Evolutionary conservation across 768 basidiomycete genomes (phyloP), one percentile per base, ranked within the genome.

Genomic region (Amanita fuliginea): DNA sequence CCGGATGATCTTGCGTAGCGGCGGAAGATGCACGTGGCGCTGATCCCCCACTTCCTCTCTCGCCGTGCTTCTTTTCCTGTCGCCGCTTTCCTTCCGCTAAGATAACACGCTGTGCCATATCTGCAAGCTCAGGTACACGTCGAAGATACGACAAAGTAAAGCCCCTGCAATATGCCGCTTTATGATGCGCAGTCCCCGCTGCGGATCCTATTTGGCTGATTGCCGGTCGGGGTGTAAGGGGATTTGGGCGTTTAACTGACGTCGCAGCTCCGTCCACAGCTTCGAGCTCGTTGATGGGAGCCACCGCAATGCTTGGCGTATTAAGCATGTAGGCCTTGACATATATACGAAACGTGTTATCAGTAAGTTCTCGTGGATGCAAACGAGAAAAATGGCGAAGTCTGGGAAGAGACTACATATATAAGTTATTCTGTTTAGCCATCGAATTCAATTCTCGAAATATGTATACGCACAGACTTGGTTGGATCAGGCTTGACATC

Each of bases 261-360:
- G 53, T 52, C 9, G 54, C 41, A 8, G 53, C n/a, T 19, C 53
- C 48, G n/a, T 51, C 46, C 22, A 32, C 28, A 1, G 46, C 32
- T 18, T 59, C 57, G 18, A 53, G 33, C 39, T 60, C 54, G 43
- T 55, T 55, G 6, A 55, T 56, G 8, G 47, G 41, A 33, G 49
- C 45, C 7, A 39, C 9, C 32, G 49, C 35, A 14, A 37, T 35
- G 45, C 58, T 44, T 33, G 69, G 65, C 0, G 71, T 72, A 56
- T 80, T 69, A 56, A 85, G 78, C 81, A 90, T 83, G 62, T 79
- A 89, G 55, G 88, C 81, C 55, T 85, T 86, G 52, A 90, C 55
- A 56, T 90, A 87, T 34, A 86, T 74, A 9, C 82, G 74, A 60
- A 90, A 86, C 0, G 79, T 83, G 52, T 82, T 82, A 3, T 69